Base-by-base conservation (phyloP, 169 alveolate species). In the Miamiensis avidus region DNA sequence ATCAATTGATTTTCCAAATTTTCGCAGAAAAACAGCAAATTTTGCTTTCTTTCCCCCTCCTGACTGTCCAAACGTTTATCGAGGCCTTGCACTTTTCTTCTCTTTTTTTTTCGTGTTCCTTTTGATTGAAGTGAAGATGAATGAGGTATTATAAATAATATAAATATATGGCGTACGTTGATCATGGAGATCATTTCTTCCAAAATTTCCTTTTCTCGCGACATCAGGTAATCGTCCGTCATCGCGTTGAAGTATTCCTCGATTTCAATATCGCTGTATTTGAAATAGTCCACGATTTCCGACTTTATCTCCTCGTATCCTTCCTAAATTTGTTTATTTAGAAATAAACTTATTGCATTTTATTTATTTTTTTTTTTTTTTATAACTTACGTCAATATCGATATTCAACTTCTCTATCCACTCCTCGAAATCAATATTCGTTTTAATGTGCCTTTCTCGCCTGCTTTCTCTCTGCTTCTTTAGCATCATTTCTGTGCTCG, bases 381-480 rank as follows among this genome's bases (percentile, higher is more conserved):
- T 73, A 69, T 49, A 86, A 89, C 31, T 82, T 86, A 65, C 86
- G 89, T 78, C 86, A 85, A 78, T 85, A 89, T 64, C 86, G 84
- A 29, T 20, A 20, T 49, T 49, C 20, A 49, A 49, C 20, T 49
- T 49, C 20, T 89, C 92, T 0, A 91, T 89, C 90, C 92, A 93
- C 28, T 82, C 84, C 29, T 93, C 94, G 64, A 93, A 93, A 75
- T 93, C 96, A 85, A 90, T 89, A 4, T 83, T 73, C 15, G 92
- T 84, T 32, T 93, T 91, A 0, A 93, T 32, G 76, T 93, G 94
- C 31, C 91, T 85, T 28, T 90, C 91, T 65, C 96, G 49, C 73
- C 96, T 74, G 0, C 79, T 33, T 30, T 90, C 93, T 32, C 93
- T 83, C 75, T 90, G 81, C 74, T 75, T 75, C 72, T 93, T 92